Evolutionary conservation across 495 filamentous ascomycete species (phyloP), one percentile per base, ranked within the genome.

Genomic region (Bombardia bombarda): DNA sequence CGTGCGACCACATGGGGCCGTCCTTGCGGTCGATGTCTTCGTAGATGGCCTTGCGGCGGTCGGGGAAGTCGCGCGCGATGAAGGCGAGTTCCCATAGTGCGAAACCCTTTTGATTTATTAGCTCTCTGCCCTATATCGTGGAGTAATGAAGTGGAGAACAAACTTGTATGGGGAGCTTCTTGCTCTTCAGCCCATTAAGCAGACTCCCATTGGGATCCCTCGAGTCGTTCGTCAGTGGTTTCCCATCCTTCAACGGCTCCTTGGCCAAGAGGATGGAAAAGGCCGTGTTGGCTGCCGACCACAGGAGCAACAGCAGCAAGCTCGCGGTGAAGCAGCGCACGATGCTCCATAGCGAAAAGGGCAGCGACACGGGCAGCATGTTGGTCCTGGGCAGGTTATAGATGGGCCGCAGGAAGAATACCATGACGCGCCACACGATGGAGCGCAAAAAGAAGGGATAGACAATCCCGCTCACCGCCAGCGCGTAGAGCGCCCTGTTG

Each of bases 121-220:
- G 58, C 47, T 19, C 18, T 13, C 10, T 9, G n/a, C 23, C 12
- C 18, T 17, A 17, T 8, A 21, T 9, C 22, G 9, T 23, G 17
- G 32, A 25, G 9, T 32, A 28, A 20, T 49, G 32, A 45, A 42
- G 50, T 43, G 19, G 43, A 28, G 13, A 28, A 56, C 66, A 52
- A 68, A 74, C 80, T 65, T 65, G 74, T 28, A 74, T 69, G n/a
- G 78, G 54, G 31, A 77, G 63, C 47, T 83, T 86, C 59, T 77
- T 89, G 16, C 83, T 77, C 48, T 80, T 87, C 35, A 98, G 63
- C 1, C 92, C 92, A 41, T 79, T 86, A 34, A 97, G 58, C 31
- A 98, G 68, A 53, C 83, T 95, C 26, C 87, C 90, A 51, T 93
- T 98, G 1, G 92, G 89, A 65, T 97, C 93, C 49, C 80, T 84